phyloP scores from a whole-genome alignment of 108 stramenopile genomes.

The Craspedostauros australis region DNA sequence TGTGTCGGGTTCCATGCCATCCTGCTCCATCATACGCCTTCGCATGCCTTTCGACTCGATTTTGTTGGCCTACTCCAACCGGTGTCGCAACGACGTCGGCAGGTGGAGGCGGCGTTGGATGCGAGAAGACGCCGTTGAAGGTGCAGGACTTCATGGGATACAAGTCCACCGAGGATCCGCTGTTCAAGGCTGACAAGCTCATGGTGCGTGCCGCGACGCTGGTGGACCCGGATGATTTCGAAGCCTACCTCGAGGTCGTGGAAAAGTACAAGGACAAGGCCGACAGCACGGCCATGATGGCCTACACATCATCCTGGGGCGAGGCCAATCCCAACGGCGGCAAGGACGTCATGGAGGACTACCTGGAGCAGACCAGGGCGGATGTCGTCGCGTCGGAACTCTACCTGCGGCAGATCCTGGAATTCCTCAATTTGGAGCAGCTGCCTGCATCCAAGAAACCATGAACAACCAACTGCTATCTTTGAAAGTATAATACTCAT shows the following conservation, averaged over 20 bases:
- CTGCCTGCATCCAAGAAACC: constrained; percentile 46
- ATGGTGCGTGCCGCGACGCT: constrained; percentile 58
- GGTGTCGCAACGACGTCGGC: too few relatives aligned
- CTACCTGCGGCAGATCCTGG: constrained; percentile 45
- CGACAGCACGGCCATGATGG: constrained; percentile 54
- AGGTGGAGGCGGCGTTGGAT: constrained; percentile 56
- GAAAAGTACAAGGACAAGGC: constrained; percentile 70
- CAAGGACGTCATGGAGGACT: constrained; percentile 74
- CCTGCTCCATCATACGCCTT: too few relatives aligned
- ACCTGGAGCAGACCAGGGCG: constrained; percentile 57
- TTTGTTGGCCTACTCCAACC: too few relatives aligned
- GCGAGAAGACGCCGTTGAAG: constrained; percentile 59
- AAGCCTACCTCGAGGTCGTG: constrained; percentile 60
- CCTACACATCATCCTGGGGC: constrained; percentile 25
- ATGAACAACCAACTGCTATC: too few relatives aligned
- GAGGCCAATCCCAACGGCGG: constrained; percentile 63
- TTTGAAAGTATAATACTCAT: too few relatives aligned
- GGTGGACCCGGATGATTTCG: constrained; percentile 49
- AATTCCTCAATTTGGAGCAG: constrained; percentile 51
- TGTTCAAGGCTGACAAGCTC: constrained; percentile 65
- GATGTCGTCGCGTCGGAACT: constrained; percentile 56
- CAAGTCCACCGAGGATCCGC: constrained; percentile 50
- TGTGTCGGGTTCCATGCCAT: too few relatives aligned
- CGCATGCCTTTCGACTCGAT: too few relatives aligned
- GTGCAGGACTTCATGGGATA: constrained; percentile 39